These are phyloP conservation scores for Colletotrichum musae DNA, from an alignment of 2,329 filamentous ascomycete species.

Conservation along the genomic window DNA sequence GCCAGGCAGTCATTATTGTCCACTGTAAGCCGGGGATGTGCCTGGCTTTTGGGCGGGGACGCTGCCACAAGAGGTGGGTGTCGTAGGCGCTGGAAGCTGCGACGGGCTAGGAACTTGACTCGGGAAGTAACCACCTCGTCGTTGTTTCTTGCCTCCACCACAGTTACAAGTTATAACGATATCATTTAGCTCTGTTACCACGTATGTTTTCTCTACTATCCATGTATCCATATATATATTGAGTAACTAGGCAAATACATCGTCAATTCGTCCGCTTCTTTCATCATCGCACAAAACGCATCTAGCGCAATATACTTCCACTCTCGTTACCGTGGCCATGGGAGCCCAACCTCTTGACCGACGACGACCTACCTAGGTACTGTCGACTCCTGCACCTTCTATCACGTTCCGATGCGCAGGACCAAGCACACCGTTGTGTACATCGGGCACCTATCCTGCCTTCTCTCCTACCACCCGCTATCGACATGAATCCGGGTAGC, in stretches of 20 bases:
- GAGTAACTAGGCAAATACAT: too few species aligned
- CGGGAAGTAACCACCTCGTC: neutral
- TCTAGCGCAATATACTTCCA: too few species aligned
- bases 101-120: conserved; percentile 18
- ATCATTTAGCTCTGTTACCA: neutral
- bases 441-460: conserved; percentile 20
- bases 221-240: neutral
- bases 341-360: conserved; percentile 4
- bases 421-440: neutral
- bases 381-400: conserved; percentile 15
- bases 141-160: neutral
- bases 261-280: too few species aligned
- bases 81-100: neutral
- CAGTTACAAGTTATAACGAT: neutral
- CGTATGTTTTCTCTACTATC: neutral
- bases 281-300: too few species aligned
- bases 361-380: neutral
- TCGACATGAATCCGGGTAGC: conserved; percentile 6
- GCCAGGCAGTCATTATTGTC: conserved; percentile 31
- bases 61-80: neutral
- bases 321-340: neutral
- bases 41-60: conserved; percentile 29
- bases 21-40: conserved; percentile 18
- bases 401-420: neutral
- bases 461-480: neutral